Evolutionary conservation across 1,139 yeast genomes (phyloP).

Genomic region (Meyerozyma smithsonii): DNA sequence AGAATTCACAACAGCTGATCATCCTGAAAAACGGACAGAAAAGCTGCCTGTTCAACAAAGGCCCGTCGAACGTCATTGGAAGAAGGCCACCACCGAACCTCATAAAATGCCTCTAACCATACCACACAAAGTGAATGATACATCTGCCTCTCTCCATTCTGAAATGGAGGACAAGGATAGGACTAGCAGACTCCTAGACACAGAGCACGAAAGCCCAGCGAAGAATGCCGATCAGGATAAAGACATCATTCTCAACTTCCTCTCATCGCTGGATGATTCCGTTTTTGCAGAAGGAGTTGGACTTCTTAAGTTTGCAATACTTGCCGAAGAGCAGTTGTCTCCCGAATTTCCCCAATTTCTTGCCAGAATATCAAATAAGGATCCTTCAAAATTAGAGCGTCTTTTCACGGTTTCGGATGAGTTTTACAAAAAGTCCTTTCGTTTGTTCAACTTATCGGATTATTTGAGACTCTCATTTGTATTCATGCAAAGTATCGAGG

Average conservation of each 20-base stretch:
- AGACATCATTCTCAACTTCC: conserved; percentile 35
- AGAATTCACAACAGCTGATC: neutral
- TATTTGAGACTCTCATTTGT: conserved; percentile 31
- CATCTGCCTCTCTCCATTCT: too few relatives aligned
- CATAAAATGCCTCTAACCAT: neutral
- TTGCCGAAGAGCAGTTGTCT: conserved; percentile 33
- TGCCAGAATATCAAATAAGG: conserved; percentile 23
- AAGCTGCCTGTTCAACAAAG: neutral
- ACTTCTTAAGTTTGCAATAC: conserved; percentile 35
- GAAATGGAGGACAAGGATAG: conserved; percentile 1
- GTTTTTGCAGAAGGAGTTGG: conserved; percentile 32
- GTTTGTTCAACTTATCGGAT: conserved; percentile 29
- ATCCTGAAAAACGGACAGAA: neutral
- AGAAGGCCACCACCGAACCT: neutral
- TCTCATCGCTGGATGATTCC: conserved; percentile 27
- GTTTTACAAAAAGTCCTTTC: conserved; percentile 20
- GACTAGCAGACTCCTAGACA: conserved; percentile 4
- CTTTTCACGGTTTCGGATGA: conserved; percentile 24
- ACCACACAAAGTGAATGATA: too few relatives aligned
- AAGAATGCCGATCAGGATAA: conserved; percentile 19
- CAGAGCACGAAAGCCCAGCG: conserved; percentile 1
- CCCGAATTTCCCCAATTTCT: conserved; percentile 19
- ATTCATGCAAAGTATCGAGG: conserved; percentile 22
- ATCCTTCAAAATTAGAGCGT: conserved; percentile 27
- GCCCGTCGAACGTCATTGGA: neutral